Conservation (phyloP, 1,284 basidiomycete genomes). For the Sanghuangporus baumii region DNA sequence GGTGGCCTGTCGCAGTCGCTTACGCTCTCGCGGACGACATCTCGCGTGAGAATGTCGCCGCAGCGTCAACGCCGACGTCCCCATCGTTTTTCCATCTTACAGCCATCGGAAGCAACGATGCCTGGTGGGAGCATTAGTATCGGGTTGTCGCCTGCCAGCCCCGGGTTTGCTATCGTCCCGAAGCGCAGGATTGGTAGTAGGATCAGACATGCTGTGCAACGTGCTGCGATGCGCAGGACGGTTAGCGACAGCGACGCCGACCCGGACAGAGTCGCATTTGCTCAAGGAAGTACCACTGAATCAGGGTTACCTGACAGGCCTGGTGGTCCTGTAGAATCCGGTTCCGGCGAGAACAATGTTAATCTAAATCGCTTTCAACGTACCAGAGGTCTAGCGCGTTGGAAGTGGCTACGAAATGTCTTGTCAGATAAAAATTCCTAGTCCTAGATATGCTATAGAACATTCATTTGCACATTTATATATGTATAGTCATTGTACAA, state of each 20-base stretch:
- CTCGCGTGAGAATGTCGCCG: not conserved
- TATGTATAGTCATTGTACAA: not conserved
- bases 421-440: constrained; percentile 11
- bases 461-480: not conserved
- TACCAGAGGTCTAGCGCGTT: constrained; percentile 25
- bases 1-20: not conserved
- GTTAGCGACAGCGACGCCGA: constrained; percentile 45
- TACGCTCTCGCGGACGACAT: constrained; percentile 3
- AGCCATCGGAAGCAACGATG: constrained; percentile 18
- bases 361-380: not conserved
- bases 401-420: constrained; percentile 33
- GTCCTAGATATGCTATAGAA: not conserved
- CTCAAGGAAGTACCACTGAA: constrained; percentile 6
- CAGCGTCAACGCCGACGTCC: not conserved
- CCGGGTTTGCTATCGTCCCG: constrained; percentile 63
- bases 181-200: constrained; percentile 37
- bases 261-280: constrained; percentile 32
- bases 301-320: constrained; percentile 2
- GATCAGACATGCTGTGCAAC: constrained; percentile 23
- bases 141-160: constrained; percentile 66
- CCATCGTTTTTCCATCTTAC: constrained; percentile 17
- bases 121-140: constrained; percentile 58
- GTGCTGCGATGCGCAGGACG: constrained; percentile 33
- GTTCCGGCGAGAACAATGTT: not conserved
- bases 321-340: constrained; percentile 6